Base-by-base conservation (phyloP, 108 stramenopile species). In the Parietichytrium sp. region DNA sequence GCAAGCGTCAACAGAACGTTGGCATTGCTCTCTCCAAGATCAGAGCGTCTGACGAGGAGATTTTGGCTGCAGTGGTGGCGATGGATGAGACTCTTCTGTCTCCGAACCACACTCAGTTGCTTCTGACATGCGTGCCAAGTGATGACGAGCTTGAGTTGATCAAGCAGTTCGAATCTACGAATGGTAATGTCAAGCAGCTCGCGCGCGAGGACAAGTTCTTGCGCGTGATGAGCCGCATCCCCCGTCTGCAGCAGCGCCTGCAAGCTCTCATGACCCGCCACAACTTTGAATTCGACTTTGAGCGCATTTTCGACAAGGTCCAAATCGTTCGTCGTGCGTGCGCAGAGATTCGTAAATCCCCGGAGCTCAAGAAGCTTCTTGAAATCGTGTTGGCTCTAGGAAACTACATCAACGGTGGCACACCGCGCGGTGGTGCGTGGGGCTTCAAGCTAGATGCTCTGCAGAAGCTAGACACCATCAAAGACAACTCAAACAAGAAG, bases 341-440 rank as follows among this genome's bases (percentile, higher is more conserved):
- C 80, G 61, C 82, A 48, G 93, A 94, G 84, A 89, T 94, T 8
- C 88, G 92, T 90, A 82, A 84, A 27, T 93, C 93, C 54, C 87
- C 90, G 52, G 91, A 92, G 55, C 91, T 96, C 8, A 85, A 89
- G 29, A 89, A 90, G 77, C 38, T 85, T 20, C 54, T 85, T 4
- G 47, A 48, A 20, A 51, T 77, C 7, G 84, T 85, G 13, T 49
- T 85, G 20, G 72, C 81, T 49, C 10, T 85, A 18, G 84, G 84
- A n/a, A 85, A 85, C 81, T 78, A 82, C 77, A 30, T 85, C 33
- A 85, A 85, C 53, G 84, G 81, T n/a, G 81, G 52, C 18, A 81
- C 77, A 4, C 18, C 81, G 29, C 50, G 81, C 16, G 84, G 84
- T 6, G 72, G 77, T 13, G 81, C 79, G 31, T 50, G 47, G 50